These are phyloP conservation scores for Daldinia grandis DNA, from an alignment of 495 filamentous ascomycete species.

Conservation along the genomic window DNA sequence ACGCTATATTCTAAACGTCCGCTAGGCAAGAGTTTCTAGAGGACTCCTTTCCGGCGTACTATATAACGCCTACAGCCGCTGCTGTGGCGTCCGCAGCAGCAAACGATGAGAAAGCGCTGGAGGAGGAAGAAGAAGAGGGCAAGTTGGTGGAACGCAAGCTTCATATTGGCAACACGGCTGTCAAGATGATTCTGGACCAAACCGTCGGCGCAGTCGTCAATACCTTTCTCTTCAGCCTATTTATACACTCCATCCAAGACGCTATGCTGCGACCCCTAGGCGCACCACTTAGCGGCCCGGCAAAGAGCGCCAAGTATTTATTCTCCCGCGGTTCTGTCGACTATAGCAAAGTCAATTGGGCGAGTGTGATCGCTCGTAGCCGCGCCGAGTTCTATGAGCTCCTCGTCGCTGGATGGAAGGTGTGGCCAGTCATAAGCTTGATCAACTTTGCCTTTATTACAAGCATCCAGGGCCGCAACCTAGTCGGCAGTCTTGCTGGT, in stretches of 20 bases:
- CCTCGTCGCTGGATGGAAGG: constrained; percentile 75
- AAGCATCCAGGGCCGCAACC: constrained; percentile 75
- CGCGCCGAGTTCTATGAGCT: constrained; percentile 72
- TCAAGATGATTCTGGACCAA: constrained; percentile 87
- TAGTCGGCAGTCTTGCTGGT: constrained; percentile 82
- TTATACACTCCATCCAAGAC: constrained; percentile 51
- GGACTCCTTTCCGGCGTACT: constrained; percentile 56
- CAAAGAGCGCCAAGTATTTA: constrained; percentile 33
- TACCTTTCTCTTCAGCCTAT: constrained; percentile 72
- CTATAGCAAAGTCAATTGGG: constrained; percentile 48
- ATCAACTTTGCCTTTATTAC: constrained; percentile 80
- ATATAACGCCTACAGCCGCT: constrained; percentile 47
- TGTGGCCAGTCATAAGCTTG: constrained; percentile 84
- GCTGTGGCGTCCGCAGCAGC: constrained; percentile 51
- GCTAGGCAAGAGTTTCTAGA: constrained; percentile 62
- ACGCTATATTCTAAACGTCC: constrained; percentile 11
- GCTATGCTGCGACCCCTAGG: constrained; percentile 47
- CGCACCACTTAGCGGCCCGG: constrained; percentile 36
- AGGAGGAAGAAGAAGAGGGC: constrained; percentile 50
- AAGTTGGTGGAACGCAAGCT: constrained; percentile 60
- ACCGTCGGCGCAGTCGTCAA: constrained; percentile 79
- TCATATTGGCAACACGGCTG: constrained; percentile 73
- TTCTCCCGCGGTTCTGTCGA: constrained; percentile 42
- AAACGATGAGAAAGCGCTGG: constrained; percentile 53
- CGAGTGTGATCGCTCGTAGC: constrained; percentile 43